phyloP scores from a whole-genome alignment of 192 early-diverging fungal genomes.

The Linnemannia schmuckeri region DNA sequence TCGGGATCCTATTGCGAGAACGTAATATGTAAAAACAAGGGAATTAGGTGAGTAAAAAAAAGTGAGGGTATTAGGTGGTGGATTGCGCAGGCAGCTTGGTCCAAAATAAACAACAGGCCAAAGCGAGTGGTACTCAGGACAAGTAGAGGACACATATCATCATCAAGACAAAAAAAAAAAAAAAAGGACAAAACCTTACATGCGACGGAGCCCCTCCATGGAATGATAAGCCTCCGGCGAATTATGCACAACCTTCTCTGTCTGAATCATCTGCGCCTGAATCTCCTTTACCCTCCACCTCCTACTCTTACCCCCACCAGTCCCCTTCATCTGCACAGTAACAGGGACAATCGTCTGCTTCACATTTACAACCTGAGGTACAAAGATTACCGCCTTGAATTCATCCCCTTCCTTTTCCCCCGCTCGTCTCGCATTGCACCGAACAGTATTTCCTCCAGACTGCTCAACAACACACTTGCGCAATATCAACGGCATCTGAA shows the following conservation, averaged over 20 bases:
- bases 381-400: background rate
- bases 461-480: background rate
- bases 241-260: background rate
- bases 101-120: background rate
- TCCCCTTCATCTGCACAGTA: background rate
- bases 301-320: background rate
- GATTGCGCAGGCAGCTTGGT: too few species aligned
- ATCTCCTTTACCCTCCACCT: constrained; percentile 3
- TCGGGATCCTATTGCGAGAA: background rate
- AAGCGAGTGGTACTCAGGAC: background rate
- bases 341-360: background rate
- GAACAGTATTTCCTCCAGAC: background rate
- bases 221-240: background rate
- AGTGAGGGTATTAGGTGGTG: too few species aligned
- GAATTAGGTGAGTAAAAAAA: background rate
- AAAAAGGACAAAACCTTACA: background rate
- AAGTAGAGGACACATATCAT: background rate
- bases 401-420: background rate
- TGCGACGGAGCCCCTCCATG: background rate
- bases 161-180: background rate
- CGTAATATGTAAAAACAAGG: too few species aligned
- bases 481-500: background rate
- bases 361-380: background rate
- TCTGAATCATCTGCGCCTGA: constrained; percentile 5
- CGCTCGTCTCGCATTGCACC: background rate